These are phyloP conservation scores for Alternaria solani DNA, from an alignment of 2,329 filamentous ascomycete species.

Conservation along the genomic window DNA sequence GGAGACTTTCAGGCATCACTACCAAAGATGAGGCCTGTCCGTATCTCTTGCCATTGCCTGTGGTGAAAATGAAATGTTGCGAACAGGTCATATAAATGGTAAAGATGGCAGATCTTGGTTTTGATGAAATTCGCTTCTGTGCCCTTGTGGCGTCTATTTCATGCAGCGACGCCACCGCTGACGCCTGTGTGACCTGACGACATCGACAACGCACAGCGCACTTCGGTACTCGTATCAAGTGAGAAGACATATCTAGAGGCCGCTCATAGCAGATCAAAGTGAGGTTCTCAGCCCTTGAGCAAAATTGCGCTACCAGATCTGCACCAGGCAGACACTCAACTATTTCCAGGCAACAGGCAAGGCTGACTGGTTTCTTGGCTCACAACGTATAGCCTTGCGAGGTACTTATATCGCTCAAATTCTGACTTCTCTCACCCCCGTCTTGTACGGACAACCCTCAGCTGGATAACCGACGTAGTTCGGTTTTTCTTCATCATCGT, in stretches of 20 bases:
- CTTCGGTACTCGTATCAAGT: background rate
- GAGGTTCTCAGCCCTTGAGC: background rate
- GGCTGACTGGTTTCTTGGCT: conserved; percentile 11
- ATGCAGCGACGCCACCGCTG: background rate
- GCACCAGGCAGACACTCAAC: conserved; percentile 9
- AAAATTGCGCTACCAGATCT: background rate
- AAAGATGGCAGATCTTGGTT: background rate
- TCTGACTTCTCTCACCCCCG: background rate
- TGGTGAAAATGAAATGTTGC: background rate
- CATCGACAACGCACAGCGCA: conserved; percentile 4
- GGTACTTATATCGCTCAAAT: background rate
- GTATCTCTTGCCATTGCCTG: background rate
- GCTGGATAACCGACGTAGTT: background rate
- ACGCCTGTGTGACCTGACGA: conserved; percentile 1
- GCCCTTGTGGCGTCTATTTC: background rate
- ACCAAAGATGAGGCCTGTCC: background rate
- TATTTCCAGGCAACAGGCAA: conserved; percentile 17
- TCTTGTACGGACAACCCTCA: background rate
- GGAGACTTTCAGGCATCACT: background rate
- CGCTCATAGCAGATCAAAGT: background rate
- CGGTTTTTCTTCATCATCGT: background rate
- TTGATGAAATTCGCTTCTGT: background rate
- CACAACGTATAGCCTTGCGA: conserved; percentile 2
- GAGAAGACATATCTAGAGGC: background rate
- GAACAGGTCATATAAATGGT: background rate